Percentiles rank a stretch among this genome's conserved stretches.
These are phyloP conservation scores for Fomes fomentarius DNA, from an alignment of 1,284 basidiomycete genomes.

Conservation along the genomic window DNA sequence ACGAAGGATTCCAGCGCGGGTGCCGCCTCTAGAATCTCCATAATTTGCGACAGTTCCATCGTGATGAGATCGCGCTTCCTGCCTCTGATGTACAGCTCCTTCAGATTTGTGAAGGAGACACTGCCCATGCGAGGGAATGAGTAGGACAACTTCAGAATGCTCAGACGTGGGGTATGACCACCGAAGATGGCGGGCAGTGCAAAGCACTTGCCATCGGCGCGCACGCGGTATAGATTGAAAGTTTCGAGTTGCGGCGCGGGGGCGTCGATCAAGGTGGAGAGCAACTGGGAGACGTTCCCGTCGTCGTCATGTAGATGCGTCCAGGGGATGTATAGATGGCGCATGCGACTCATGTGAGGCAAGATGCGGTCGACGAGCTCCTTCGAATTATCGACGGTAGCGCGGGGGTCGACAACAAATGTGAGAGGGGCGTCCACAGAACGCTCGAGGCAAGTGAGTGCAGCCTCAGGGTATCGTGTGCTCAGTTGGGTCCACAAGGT, in stretches of 20 bases:
- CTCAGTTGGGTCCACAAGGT: slow-evolving; percentile 34
- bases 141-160: slow-evolving; percentile 30
- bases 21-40: slow-evolving; percentile 32
- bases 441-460: slow-evolving; percentile 31
- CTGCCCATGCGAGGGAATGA: slow-evolving; percentile 25
- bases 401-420: slow-evolving; percentile 26
- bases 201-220: slow-evolving; percentile 26
- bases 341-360: slow-evolving; percentile 31
- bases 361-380: slow-evolving; percentile 27
- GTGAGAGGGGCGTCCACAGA: slow-evolving; percentile 32
- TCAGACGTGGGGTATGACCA: slow-evolving; percentile 30
- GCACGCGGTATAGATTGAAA: slow-evolving; percentile 29
- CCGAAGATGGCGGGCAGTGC: slow-evolving; percentile 30
- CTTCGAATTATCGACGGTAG: slow-evolving; percentile 19
- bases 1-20: slow-evolving; percentile 31
- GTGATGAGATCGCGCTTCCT: slow-evolving; percentile 31
- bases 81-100: slow-evolving; percentile 30
- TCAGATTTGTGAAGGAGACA: slow-evolving; percentile 25
- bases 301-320: slow-evolving; percentile 27
- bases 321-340: slow-evolving; percentile 32
- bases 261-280: slow-evolving; percentile 28
- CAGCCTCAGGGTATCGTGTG: slow-evolving; percentile 31
- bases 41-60: slow-evolving; percentile 27
- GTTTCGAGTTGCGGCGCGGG: slow-evolving; percentile 32
- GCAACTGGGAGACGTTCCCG: slow-evolving; percentile 24